phyloP scores from a whole-genome alignment of 805 yeast genomes.

The Torulaspora microellipsoides region DNA sequence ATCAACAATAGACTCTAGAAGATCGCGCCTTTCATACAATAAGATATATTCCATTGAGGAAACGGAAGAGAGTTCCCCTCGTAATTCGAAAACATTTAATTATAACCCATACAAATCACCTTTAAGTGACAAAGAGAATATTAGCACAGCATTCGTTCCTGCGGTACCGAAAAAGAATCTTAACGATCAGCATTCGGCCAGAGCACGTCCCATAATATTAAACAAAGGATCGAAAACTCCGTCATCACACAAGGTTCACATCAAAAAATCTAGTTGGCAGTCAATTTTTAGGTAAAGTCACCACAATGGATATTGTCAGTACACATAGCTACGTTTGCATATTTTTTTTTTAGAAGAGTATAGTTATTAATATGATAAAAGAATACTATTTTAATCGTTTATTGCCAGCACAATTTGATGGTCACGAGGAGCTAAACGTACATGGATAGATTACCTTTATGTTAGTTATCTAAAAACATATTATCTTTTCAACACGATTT shows the following conservation, averaged over 20 bases:
- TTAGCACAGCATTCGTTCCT: slow-evolving; percentile 1
- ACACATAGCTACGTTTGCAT: too few species aligned
- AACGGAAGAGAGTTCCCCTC: slow-evolving; percentile 7
- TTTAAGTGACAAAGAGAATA: slow-evolving; percentile 11
- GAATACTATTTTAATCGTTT: too few species aligned
- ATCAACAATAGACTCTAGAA: slow-evolving; percentile 23
- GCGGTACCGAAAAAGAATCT: slow-evolving; percentile 5
- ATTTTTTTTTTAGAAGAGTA: too few species aligned
- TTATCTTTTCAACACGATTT: neutral
- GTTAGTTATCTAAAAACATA: too few species aligned
- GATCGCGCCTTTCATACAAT: slow-evolving; percentile 14
- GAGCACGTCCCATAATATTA: slow-evolving; percentile 19
- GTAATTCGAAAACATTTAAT: slow-evolving; percentile 3
- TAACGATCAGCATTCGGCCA: slow-evolving; percentile 1
- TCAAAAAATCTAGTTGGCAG: slow-evolving; percentile 21
- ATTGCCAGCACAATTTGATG: too few species aligned
- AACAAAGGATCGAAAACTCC: slow-evolving; percentile 14
- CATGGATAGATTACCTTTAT: too few species aligned
- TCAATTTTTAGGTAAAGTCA: slow-evolving; percentile 13
- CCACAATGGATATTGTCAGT: too few species aligned
- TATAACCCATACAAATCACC: slow-evolving; percentile 14
- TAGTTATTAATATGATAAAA: too few species aligned
- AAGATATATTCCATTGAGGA: slow-evolving; percentile 15
- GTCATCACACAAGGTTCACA: slow-evolving; percentile 7
- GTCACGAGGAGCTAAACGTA: too few species aligned